phyloP scores from a whole-genome alignment of 257 asterid genomes.

The Solanum medicagineum region DNA sequence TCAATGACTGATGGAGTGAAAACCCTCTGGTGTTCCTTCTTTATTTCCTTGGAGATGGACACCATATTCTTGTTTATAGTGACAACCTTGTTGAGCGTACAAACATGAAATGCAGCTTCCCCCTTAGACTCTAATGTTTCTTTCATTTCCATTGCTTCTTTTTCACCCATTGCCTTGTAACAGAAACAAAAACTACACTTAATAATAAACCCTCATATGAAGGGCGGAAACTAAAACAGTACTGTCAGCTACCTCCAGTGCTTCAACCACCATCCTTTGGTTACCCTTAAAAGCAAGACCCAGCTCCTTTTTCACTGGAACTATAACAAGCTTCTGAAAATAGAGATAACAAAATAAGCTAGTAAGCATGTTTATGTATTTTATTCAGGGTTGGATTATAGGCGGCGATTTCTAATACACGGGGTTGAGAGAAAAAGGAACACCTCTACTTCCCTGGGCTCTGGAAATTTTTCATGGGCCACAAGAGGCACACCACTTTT shows the following conservation, averaged over 20 bases:
- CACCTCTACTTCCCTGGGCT: constrained; percentile 88
- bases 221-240: neutral
- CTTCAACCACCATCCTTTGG: constrained; percentile 71
- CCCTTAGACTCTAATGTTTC: constrained; percentile 45
- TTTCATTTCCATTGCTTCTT: constrained; percentile 72
- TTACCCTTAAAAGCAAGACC: constrained; percentile 72
- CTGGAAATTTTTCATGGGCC: constrained; percentile 64
- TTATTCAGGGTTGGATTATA: neutral
- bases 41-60: constrained; percentile 53
- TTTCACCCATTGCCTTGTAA: constrained; percentile 64
- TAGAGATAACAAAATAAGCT: neutral
- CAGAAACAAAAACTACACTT: neutral
- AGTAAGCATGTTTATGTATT: neutral
- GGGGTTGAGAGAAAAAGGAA: neutral
- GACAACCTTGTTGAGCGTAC: constrained; percentile 56
- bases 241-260: constrained; percentile 40
- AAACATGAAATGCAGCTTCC: constrained; percentile 56
- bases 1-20: constrained; percentile 88
- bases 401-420: neutral
- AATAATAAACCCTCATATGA: neutral
- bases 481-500: constrained; percentile 64
- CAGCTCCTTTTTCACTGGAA: constrained; percentile 62
- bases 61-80: constrained; percentile 65
- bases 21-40: constrained; percentile 71
- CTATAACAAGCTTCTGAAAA: constrained; percentile 50